Evolutionary conservation across 2,329 filamentous ascomycete species (phyloP).

Genomic region (Stemphylium vesicarium): DNA sequence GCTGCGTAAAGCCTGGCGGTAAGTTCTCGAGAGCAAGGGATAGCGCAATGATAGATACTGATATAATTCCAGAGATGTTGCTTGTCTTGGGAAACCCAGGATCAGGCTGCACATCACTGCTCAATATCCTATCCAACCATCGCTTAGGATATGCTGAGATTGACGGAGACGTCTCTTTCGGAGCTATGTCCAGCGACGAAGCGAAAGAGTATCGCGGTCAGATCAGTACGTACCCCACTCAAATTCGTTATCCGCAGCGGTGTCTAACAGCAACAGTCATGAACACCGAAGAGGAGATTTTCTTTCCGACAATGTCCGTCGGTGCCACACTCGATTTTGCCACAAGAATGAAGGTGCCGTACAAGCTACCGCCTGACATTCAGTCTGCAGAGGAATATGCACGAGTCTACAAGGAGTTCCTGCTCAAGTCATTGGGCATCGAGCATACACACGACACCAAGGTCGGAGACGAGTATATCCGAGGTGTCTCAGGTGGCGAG

Average conservation of each 20-base stretch:
- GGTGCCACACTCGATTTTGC: slow-evolving; percentile 76
- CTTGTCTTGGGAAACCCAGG: slow-evolving; percentile 73
- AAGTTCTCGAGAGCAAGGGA: background rate
- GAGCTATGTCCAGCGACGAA: slow-evolving; percentile 72
- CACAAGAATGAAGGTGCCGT: slow-evolving; percentile 63
- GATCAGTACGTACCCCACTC: slow-evolving; percentile 56
- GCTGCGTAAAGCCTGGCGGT: slow-evolving; percentile 67
- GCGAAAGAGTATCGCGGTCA: slow-evolving; percentile 78
- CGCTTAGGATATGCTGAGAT: slow-evolving; percentile 71
- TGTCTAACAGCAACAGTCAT: slow-evolving; percentile 49
- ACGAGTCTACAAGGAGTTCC: slow-evolving; percentile 57
- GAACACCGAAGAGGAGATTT: slow-evolving; percentile 79
- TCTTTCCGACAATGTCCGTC: slow-evolving; percentile 78
- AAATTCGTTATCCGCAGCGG: background rate
- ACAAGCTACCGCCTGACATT: slow-evolving; percentile 54
- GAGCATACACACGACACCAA: slow-evolving; percentile 67
- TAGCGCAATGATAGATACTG: background rate
- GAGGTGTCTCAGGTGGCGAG: slow-evolving; percentile 72
- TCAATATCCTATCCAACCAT: slow-evolving; percentile 65
- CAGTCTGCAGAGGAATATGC: slow-evolving; percentile 55
- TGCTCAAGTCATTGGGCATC: slow-evolving; percentile 51
- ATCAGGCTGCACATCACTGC: slow-evolving; percentile 60
- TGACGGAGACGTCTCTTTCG: slow-evolving; percentile 59
- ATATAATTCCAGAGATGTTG: slow-evolving; percentile 62
- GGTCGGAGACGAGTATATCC: slow-evolving; percentile 69